Conservation (phyloP, 192 early-diverging fungal species). For the Podila minutissima region DNA sequence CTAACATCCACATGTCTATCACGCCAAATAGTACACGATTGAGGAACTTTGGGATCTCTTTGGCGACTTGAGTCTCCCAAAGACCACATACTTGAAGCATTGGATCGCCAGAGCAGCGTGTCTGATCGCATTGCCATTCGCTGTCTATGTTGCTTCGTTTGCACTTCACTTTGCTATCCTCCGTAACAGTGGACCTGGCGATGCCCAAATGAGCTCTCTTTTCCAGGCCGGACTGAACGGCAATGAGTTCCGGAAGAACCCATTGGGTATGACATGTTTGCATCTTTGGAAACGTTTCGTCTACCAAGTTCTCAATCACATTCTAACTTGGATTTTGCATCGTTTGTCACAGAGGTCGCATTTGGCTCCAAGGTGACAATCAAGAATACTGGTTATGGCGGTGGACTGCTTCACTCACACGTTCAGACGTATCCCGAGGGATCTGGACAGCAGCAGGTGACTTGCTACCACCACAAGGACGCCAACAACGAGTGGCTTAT, state of each 20-base stretch:
- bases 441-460: slow-evolving; percentile 95
- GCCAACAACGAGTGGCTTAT: slow-evolving; percentile 93
- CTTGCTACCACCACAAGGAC: slow-evolving; percentile 94
- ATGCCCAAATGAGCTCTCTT: slow-evolving; percentile 94
- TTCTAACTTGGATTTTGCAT: not conserved
- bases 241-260: slow-evolving; percentile 80
- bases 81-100: slow-evolving; percentile 75
- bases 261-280: slow-evolving; percentile 66
- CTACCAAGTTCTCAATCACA: not conserved
- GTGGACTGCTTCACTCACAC: slow-evolving; percentile 96
- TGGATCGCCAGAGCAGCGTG: slow-evolving; percentile 85
- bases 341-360: slow-evolving; percentile 72
- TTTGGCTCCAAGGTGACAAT: slow-evolving; percentile 92
- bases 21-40: slow-evolving; percentile 73
- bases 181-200: slow-evolving; percentile 82
- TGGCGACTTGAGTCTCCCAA: slow-evolving; percentile 74
- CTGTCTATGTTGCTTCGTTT: slow-evolving; percentile 87
- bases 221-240: slow-evolving; percentile 95
- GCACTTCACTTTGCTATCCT: slow-evolving; percentile 90
- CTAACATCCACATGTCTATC: not conserved
- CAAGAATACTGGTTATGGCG: slow-evolving; percentile 84
- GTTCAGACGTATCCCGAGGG: slow-evolving; percentile 81
- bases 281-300: not conserved
- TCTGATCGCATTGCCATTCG: slow-evolving; percentile 84
- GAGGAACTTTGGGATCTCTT: slow-evolving; percentile 92